Evolutionary conservation across 768 basidiomycete genomes (phyloP).

Genomic region (Xerocomus spinulosus): DNA sequence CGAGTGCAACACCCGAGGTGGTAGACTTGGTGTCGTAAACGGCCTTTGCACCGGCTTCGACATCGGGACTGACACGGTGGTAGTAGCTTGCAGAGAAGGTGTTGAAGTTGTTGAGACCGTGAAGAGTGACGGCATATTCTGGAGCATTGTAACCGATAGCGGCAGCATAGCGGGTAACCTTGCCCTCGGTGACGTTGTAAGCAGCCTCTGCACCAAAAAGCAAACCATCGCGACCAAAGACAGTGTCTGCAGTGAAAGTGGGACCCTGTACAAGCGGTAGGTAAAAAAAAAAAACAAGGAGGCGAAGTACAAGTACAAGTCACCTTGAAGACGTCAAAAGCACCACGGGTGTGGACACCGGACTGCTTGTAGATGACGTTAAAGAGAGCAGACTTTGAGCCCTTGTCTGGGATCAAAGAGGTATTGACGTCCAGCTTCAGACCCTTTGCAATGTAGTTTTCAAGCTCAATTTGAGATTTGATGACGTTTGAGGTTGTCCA

Average conservation of each 20-base stretch:
- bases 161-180: constrained; percentile 85
- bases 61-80: constrained; percentile 88
- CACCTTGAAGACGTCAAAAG: constrained; percentile 95
- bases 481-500: constrained; percentile 96
- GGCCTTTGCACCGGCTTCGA: constrained; percentile 95
- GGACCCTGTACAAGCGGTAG: constrained; percentile 63
- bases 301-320: constrained; percentile 21
- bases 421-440: constrained; percentile 92
- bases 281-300: background rate
- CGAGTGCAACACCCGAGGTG: constrained; percentile 79
- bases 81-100: constrained; percentile 96
- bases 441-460: constrained; percentile 96
- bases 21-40: constrained; percentile 93
- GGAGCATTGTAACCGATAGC: constrained; percentile 95
- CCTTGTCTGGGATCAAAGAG: constrained; percentile 81
- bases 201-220: constrained; percentile 93
- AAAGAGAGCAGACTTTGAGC: constrained; percentile 77
- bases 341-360: constrained; percentile 85
- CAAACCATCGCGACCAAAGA: constrained; percentile 95
- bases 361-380: constrained; percentile 93
- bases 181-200: constrained; percentile 94
- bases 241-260: constrained; percentile 94
- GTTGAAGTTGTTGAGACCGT: constrained; percentile 91
- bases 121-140: constrained; percentile 90
- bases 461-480: constrained; percentile 88